Percentiles rank a stretch among this genome's conserved stretches.
Conservation (phyloP, 2,329 filamentous ascomycete species). For the Mycocentrospora acerina region DNA sequence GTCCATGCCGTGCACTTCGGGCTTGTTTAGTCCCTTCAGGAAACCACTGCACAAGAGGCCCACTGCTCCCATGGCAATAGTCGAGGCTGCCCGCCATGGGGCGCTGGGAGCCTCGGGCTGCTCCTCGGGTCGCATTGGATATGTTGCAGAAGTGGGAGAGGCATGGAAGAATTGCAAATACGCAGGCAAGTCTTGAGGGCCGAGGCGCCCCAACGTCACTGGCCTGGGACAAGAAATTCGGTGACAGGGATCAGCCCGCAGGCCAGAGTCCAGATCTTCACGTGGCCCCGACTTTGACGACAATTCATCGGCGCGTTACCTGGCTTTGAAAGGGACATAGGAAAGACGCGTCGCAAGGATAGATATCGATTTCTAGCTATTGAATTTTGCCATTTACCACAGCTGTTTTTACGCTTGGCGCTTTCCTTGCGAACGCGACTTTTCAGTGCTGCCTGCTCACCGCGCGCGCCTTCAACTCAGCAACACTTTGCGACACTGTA, state of each 20-base stretch:
- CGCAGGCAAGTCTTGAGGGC: too few species aligned
- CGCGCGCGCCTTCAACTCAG: too few species aligned
- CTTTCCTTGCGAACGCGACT: too few species aligned
- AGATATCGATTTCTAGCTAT: too few species aligned
- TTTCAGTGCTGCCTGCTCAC: too few species aligned
- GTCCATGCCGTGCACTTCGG: constrained; percentile 76
- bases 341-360: too few species aligned
- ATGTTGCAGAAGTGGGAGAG: constrained; percentile 12
- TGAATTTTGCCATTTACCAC: too few species aligned
- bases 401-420: too few species aligned
- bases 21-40: constrained; percentile 70
- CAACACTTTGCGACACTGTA: too few species aligned
- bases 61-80: constrained; percentile 71
- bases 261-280: not conserved
- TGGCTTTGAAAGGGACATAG: too few species aligned
- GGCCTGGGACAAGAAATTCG: constrained; percentile 16
- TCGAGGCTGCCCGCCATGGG: constrained; percentile 73
- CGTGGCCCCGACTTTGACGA: not conserved
- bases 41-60: constrained; percentile 73
- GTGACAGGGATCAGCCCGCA: constrained; percentile 15
- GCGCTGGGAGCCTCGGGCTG: constrained; percentile 58
- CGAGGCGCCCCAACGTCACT: constrained; percentile 17
- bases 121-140: constrained; percentile 46
- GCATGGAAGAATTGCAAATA: constrained; percentile 15
- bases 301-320: too few species aligned